Evolutionary conservation across 768 basidiomycete genomes (phyloP), one percentile per base, ranked within the genome.

Genomic region (Suillus americanus): DNA sequence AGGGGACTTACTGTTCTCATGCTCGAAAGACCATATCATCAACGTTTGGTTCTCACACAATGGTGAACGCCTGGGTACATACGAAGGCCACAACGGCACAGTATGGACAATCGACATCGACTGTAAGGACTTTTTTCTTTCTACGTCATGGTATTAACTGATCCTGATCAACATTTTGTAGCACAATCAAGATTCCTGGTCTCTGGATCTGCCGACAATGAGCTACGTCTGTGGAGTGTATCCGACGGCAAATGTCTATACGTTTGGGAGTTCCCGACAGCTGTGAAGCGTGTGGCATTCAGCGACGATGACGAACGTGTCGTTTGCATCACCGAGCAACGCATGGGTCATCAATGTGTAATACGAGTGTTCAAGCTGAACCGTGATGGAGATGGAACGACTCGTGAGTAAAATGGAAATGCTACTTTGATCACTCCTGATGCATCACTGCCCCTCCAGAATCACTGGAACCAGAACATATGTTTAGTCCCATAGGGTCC

Each of bases 21-120:
- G 91, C 74, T 95, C 94, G 70, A 99, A 99, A 84, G 97, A 99
- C 77, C 86, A 91, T 71, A 77, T 93, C 69, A 92, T 98, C 76
- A 98, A 97, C 74, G 95, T 94, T 60, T 99, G 97, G 97, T 97
- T 86, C 77, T 90, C 95, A 14, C 94, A 97, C 72, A 99, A 99
- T 71, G 97, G 97, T 60, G 97, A 99, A 82, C 85, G 97, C 64
- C 78, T 99, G 71, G 97, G 97, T 41, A 99, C 97, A 64, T 99
- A 97, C 74, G 88, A 93, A 54, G 97, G 95, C 46, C 89, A 97
- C 78, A 99, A 99, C 72, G 97, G 97, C 63, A 84, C 92, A 0
- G 92, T 99, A 33, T 99, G 97, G 97, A 96, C 95, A 60, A 87
- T 96, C 69, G 95, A 97, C 77, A 88, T 94, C 61, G 97, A 99